Evolutionary conservation across 768 basidiomycete genomes (phyloP), one percentile per base, ranked within the genome.

Genomic region (Suillus weaverae): DNA sequence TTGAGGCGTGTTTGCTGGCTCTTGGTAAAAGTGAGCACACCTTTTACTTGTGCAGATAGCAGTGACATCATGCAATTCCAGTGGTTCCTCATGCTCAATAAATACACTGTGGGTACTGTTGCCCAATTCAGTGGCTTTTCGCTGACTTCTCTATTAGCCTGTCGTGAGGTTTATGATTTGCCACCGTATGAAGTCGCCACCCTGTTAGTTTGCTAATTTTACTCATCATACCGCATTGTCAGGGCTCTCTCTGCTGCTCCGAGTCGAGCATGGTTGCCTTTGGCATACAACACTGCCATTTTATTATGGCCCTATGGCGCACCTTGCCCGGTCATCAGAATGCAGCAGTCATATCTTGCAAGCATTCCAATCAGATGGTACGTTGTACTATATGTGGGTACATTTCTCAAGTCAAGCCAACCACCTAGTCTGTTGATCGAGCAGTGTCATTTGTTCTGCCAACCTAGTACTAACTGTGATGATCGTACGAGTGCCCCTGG

Each of bases 221-320:
- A 50, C 26, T 43, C 41, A 32, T 11, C 46, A 35, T 61, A 53
- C 43, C 16, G 33, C 22, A 8, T 20, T 5, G 48, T 13, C 14
- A 61, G 46, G 41, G 26, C 22, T 7, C 26, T 53, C 20, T 43
- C 46, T 61, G 60, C 14, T 32, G n/a, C 60, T 30, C 36, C n/a
- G n/a, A n/a, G n/a, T n/a, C n/a, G 20, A 1, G 83, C 83, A 1
- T 84, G 83, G 83, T 68, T 84, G 1, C 83, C 83, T 5, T 76
- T 84, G 48, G 72, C 82, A 22, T 84, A 83, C 63, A 81, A 84
- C 63, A 83, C 81, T 1, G 74, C 79, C 53, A 73, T 83, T 32
- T 83, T 51, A 69, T 64, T 5, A 69, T 84, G 20, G 83, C 81
- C 0, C 68, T 84, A 30, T 70, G 73, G 61, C 75, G 76, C 22